Percentiles rank a stretch among this genome's conserved stretches.
Conservation (phyloP, 139 green algal species). For the Micractinium conductrix region DNA sequence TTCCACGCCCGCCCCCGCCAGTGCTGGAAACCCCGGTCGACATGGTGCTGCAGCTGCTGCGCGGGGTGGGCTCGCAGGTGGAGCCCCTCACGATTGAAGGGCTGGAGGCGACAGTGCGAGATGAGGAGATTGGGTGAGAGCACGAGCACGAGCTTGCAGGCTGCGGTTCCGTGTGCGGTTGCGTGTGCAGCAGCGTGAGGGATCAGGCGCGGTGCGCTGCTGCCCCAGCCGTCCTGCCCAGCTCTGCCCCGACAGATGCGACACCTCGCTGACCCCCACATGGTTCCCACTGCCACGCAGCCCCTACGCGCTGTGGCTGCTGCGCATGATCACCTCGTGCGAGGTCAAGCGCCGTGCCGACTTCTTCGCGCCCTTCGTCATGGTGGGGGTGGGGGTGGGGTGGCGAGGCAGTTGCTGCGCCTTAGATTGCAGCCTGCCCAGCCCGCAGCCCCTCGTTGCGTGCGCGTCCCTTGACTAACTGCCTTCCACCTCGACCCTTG, state of each 20-base stretch:
- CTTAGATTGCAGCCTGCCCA: background rate
- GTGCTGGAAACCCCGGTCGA: constrained; percentile 88
- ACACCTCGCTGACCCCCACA: background rate
- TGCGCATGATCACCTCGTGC: constrained; percentile 79
- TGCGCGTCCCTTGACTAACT: too few species aligned
- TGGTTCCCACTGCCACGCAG: background rate
- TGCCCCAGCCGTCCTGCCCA: background rate
- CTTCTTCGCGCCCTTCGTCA: constrained; percentile 89
- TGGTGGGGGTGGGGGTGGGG: constrained; percentile 44
- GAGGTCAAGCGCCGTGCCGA: constrained; percentile 76
- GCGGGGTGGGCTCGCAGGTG: constrained; percentile 34
- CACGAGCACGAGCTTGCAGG: background rate
- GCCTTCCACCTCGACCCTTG: background rate
- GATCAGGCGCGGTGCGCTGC: background rate
- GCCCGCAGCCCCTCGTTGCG: too few species aligned
- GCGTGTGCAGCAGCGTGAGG: too few species aligned
- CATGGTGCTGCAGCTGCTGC: constrained; percentile 74
- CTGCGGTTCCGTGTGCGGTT: background rate
- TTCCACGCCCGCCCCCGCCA: background rate
- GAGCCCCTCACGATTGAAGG: constrained; percentile 51
- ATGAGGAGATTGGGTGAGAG: constrained; percentile 34
- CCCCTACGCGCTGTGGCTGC: constrained; percentile 79
- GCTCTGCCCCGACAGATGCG: background rate
- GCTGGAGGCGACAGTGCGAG: constrained; percentile 63
- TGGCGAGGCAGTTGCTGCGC: background rate